Evolutionary conservation across 2,329 filamentous ascomycete species (phyloP).

Genomic region (Cadophora luteo-olivacea): DNA sequence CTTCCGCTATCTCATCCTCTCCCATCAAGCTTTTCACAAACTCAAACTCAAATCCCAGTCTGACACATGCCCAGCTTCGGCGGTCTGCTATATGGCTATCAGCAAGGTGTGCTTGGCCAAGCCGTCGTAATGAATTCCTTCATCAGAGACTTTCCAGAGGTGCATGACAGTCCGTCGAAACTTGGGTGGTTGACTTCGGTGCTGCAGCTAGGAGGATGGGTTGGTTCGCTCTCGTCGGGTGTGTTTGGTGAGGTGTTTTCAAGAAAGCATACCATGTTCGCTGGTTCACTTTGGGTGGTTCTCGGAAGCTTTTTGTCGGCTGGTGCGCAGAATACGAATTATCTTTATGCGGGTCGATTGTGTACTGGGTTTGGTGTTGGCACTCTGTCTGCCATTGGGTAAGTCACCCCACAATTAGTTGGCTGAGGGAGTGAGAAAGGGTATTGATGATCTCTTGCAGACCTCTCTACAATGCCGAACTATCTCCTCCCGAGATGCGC

Average conservation of each 20-base stretch:
- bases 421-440: not conserved
- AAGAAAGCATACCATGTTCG: slow-evolving; percentile 59
- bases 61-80: slow-evolving; percentile 49
- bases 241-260: slow-evolving; percentile 57
- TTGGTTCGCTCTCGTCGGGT: slow-evolving; percentile 55
- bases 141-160: slow-evolving; percentile 54
- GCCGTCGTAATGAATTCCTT: slow-evolving; percentile 60
- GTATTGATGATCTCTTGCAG: slow-evolving; percentile 23
- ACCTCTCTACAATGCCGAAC: slow-evolving; percentile 57
- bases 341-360: slow-evolving; percentile 56
- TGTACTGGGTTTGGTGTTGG: slow-evolving; percentile 58
- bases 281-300: slow-evolving; percentile 54
- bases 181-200: slow-evolving; percentile 57
- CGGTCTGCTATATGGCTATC: slow-evolving; percentile 60
- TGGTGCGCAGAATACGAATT: slow-evolving; percentile 49
- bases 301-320: slow-evolving; percentile 53
- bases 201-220: slow-evolving; percentile 57
- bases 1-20: not conserved
- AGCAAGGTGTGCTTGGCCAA: slow-evolving; percentile 61
- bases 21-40: not conserved
- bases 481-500: slow-evolving; percentile 65
- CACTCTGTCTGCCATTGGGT: slow-evolving; percentile 52
- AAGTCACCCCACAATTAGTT: not conserved
- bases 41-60: not conserved
- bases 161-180: slow-evolving; percentile 39